Evolutionary conservation across 2,329 filamentous ascomycete genomes (phyloP).

Genomic region (Penicillium italicum): DNA sequence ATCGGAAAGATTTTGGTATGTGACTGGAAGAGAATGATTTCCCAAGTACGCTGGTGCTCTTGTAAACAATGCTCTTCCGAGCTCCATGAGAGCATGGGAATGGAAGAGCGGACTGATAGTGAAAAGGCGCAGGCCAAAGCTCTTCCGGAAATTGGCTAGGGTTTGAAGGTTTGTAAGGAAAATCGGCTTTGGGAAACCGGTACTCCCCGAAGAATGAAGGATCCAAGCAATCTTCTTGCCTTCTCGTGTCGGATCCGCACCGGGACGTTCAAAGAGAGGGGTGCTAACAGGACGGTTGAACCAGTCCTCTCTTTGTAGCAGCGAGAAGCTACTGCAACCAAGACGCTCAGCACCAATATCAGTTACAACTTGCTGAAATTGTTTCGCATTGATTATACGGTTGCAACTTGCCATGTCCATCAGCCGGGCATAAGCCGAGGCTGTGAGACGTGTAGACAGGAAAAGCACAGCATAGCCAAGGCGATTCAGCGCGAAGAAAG

Average conservation of each 20-base stretch:
- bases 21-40: conserved; percentile 55
- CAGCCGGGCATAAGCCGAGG: conserved; percentile 49
- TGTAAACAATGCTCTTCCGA: conserved; percentile 52
- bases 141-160: conserved; percentile 47
- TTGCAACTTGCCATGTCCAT: conserved; percentile 42
- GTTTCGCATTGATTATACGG: conserved; percentile 15
- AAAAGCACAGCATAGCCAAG: conserved; percentile 56
- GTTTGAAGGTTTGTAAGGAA: conserved; percentile 53
- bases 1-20: conserved; percentile 45
- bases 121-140: conserved; percentile 48
- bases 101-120: conserved; percentile 58
- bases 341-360: conserved; percentile 19
- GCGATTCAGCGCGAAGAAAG: conserved; percentile 53
- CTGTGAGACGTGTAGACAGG: conserved; percentile 53
- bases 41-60: conserved; percentile 51
- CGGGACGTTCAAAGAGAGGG: conserved; percentile 9
- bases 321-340: conserved; percentile 20
- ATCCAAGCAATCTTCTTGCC: conserved; percentile 42
- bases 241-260: conserved; percentile 22
- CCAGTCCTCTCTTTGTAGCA: conserved; percentile 21
- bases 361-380: conserved; percentile 20
- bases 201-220: conserved; percentile 53
- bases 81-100: conserved; percentile 54
- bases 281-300: conserved; percentile 15
- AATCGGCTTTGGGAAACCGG: conserved; percentile 61